Evolutionary conservation across 805 yeast species (phyloP), one percentile per base, ranked within the genome.

Genomic region (Maudiozyma turicensis): DNA sequence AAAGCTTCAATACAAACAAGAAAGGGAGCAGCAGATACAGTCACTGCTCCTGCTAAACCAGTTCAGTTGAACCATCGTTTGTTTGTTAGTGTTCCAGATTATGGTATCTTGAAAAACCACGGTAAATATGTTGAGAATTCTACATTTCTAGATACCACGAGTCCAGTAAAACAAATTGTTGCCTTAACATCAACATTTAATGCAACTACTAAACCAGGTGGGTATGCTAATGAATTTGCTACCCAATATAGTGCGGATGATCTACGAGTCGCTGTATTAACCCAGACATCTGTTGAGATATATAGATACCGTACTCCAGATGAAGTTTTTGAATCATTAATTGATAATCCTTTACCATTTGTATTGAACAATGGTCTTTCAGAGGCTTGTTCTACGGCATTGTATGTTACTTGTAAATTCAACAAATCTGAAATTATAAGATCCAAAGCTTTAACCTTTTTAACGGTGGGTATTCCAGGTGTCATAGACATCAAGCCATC

Each of bases 331-430:
- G 84, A 84, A 60, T 67, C 84, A 0, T 69, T 86, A 49, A 79
- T 81, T 45, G 90, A 83, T 39, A 81, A 84, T 20, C 77, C 86
- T 47, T 75, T 81, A 47, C 76, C 82, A 46, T 87, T 87, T 61
- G 79, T 83, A 14, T 76, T 78, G 44, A 83, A 85, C 48, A 89
- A 88, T 63, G 97, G 98, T 6, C 76, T 82, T 46, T 81, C 86
- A 47, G 99, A 95, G 64, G 82, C 95, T 3, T 91, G 97, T 60
- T 83, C 96, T 0, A 82, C 93, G 1, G 85, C 96, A 9, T 72
- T 93, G 46, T 84, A 85, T 54, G 80, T 88, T 47, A 86, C 96
- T 1, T 85, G 95, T 60, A 81, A 86, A 49, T 78, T 78, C 54
- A 80, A 81, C 49, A 76, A 78, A 52, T 69, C 91, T 0, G 85